phyloP scores from a whole-genome alignment of 2,329 filamentous ascomycete genomes.

The Aspergillus tubingensis region DNA sequence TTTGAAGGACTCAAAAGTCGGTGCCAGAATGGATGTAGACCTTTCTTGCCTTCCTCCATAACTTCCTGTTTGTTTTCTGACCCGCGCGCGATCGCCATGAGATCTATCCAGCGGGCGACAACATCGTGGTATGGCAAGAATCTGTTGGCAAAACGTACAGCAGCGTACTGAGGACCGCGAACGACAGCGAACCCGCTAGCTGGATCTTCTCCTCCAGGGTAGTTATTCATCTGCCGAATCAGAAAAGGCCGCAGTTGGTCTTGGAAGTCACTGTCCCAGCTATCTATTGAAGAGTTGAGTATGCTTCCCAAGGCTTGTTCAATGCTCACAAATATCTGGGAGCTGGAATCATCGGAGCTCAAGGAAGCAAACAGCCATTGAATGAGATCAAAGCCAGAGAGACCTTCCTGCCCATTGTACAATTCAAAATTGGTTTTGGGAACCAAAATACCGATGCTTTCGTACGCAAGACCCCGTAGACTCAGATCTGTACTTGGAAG shows the following conservation, averaged over 20 bases:
- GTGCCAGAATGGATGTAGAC: slow-evolving; percentile 78
- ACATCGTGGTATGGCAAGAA: slow-evolving; percentile 80
- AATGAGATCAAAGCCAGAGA: slow-evolving; percentile 55
- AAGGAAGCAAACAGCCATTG: slow-evolving; percentile 84
- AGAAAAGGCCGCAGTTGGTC: slow-evolving; percentile 59
- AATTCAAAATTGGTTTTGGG: slow-evolving; percentile 45
- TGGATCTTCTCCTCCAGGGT: slow-evolving; percentile 41
- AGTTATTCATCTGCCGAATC: slow-evolving; percentile 65
- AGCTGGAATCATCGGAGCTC: slow-evolving; percentile 72
- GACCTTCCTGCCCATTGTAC: slow-evolving; percentile 35
- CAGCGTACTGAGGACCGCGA: slow-evolving; percentile 78
- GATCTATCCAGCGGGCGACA: slow-evolving; percentile 81
- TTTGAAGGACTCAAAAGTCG: slow-evolving; percentile 59
- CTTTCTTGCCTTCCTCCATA: slow-evolving; percentile 84
- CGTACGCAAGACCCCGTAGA: slow-evolving; percentile 79
- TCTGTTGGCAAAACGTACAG: slow-evolving; percentile 85
- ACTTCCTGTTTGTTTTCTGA: slow-evolving; percentile 75
- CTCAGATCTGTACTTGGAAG: slow-evolving; percentile 62
- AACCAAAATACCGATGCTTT: slow-evolving; percentile 82
- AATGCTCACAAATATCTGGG: slow-evolving; percentile 78
- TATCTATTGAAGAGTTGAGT: slow-evolving; percentile 58
- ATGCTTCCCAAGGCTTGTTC: slow-evolving; percentile 84
- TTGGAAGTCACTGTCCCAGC: slow-evolving; percentile 46
- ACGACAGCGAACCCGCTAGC: slow-evolving; percentile 50
- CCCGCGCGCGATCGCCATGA: slow-evolving; percentile 70